Evolutionary conservation across 2,329 filamentous ascomycete genomes (phyloP), one percentile per base, ranked within the genome.

Genomic region (Penicillium sp.): DNA sequence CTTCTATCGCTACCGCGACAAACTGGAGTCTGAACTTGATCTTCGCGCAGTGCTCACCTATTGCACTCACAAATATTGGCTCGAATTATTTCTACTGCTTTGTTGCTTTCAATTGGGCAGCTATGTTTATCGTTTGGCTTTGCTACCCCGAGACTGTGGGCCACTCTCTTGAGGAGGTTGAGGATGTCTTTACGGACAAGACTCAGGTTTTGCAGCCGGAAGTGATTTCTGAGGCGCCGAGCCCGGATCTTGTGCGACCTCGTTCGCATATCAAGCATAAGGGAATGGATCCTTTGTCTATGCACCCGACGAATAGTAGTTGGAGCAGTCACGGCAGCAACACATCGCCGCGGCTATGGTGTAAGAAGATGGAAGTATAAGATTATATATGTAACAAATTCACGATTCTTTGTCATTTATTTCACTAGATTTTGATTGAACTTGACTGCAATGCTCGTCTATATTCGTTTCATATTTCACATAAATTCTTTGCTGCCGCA

Each of bases 61-160:
- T 74, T 26, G 80, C 78, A 0, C 68, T 81, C 3, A 71, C 69
- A 0, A 66, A 61, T 1, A 68, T 82, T 19, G 77, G 75, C 0
- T 83, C 81, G 60, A 67, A 71, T 21, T 84, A 82, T 64, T 83
- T 81, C 45, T 81, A 81, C 62, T 70, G 77, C 13, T 81, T 81
- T 64, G 75, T 76, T 43, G 79, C 76, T 7, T 80, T 82, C 65
- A 82, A 81, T 57, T 71, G 80, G 65, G 71, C 74, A 16, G 79
- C 74, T 4, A 71, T 74, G 22, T 19, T 69, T 3, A 14, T 73
- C 14, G 63, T 71, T 45, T 76, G 72, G 67, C 65, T 70, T n/a
- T 72, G 65, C 37, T 73, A 70, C 37, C 70, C 71, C 0, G 71
- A 74, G 52, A 73, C 71, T 7, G 64, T 57, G n/a, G 67, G 64